Conservation (phyloP, 306 rosid genomes). For the Acacia acuminata region DNA sequence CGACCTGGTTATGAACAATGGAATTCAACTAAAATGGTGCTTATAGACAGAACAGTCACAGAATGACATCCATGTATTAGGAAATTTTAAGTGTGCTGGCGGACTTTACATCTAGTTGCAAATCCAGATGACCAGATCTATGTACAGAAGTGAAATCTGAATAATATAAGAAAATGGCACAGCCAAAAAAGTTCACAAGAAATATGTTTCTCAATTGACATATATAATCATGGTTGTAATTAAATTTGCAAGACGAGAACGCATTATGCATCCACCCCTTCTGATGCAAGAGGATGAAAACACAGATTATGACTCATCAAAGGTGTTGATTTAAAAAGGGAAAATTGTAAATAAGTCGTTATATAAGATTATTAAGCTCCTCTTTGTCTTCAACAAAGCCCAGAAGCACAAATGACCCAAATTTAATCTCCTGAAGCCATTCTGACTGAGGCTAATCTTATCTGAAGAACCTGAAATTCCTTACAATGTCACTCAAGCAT, state of each 20-base stretch:
- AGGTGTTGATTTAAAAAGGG: not conserved
- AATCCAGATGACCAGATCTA: not conserved
- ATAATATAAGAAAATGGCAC: not conserved
- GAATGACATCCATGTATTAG: not conserved
- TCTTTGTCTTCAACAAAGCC: not conserved
- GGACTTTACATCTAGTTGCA: not conserved
- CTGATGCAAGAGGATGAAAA: not conserved
- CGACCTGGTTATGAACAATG: constrained; percentile 1
- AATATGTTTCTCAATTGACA: not conserved
- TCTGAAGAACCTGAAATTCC: not conserved
- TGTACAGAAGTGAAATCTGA: not conserved
- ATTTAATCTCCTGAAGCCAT: not conserved
- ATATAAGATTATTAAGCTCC: not conserved
- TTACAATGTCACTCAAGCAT: not conserved
- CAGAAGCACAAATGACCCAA: not conserved
- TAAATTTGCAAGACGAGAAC: not conserved
- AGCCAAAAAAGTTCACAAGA: not conserved
- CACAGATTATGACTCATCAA: not conserved
- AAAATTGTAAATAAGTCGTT: not conserved
- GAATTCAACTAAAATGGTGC: constrained; percentile 14
- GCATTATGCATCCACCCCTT: not conserved
- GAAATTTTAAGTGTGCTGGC: not conserved
- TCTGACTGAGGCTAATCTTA: not conserved
- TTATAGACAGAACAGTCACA: not conserved
- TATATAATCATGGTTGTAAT: not conserved